phyloP scores from a whole-genome alignment of 169 alveolate genomes.

The Plasmodium adleri region DNA sequence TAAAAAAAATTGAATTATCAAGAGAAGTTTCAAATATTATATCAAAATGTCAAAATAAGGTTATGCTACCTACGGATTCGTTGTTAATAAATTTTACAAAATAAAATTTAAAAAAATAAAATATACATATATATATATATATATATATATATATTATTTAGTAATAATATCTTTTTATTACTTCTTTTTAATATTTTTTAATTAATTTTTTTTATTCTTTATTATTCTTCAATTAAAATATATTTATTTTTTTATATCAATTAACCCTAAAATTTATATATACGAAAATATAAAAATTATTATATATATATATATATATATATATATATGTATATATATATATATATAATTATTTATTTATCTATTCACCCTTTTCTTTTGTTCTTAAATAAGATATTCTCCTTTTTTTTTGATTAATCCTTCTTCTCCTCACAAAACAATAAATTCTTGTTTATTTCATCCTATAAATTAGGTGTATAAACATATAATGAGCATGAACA shows the following conservation, averaged over 20 bases:
- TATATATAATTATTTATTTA: too few relatives aligned
- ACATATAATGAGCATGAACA: not conserved
- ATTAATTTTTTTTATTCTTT: not conserved
- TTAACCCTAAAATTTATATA: not conserved
- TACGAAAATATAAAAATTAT: not conserved
- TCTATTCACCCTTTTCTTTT: too few relatives aligned
- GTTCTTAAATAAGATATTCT: too few relatives aligned
- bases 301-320: not conserved
- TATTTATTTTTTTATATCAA: not conserved
- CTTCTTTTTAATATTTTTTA: not conserved
- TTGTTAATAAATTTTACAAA: slow-evolving; percentile 77
- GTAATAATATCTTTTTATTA: not conserved
- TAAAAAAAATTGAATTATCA: slow-evolving; percentile 95
- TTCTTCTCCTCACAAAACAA: slow-evolving; percentile 63
- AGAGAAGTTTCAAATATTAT: slow-evolving; percentile 93
- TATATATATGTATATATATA: too few relatives aligned
- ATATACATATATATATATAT: slow-evolving; percentile 2
- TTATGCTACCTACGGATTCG: slow-evolving; percentile 82
- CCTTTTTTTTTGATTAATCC: not conserved
- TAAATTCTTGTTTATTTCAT: slow-evolving; percentile 29
- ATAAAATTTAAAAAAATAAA: slow-evolving; percentile 12
- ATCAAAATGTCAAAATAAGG: slow-evolving; percentile 92
- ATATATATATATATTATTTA: not conserved
- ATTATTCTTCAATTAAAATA: not conserved
- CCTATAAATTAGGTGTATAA: slow-evolving; percentile 9